Conservation (phyloP, 768 basidiomycete species). For the Tephrocybe sp. region DNA sequence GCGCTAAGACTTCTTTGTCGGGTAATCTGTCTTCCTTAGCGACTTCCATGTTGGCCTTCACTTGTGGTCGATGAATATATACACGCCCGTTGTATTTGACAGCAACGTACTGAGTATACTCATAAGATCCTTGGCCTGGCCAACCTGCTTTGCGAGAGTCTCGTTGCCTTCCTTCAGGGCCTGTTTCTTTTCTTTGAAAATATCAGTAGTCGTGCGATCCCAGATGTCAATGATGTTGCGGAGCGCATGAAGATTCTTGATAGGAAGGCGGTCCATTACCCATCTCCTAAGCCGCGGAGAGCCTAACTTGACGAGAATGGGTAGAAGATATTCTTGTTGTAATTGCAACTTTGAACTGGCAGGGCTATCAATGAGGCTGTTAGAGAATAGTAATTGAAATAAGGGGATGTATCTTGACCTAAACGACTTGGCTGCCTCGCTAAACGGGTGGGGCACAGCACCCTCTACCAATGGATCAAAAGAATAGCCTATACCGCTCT, state of each 20-base stretch:
- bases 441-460: slow-evolving; percentile 28
- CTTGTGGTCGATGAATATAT: background rate
- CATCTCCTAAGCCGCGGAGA: slow-evolving; percentile 6
- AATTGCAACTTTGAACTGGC: background rate
- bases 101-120: slow-evolving; percentile 9
- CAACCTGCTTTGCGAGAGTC: slow-evolving; percentile 5
- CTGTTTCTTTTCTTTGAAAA: slow-evolving; percentile 10
- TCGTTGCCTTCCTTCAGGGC: slow-evolving; percentile 7
- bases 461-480: slow-evolving; percentile 39
- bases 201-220: slow-evolving; percentile 2
- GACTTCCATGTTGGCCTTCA: slow-evolving; percentile 11
- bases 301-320: slow-evolving; percentile 5
- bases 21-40: slow-evolving; percentile 7
- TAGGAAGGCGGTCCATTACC: slow-evolving; percentile 7
- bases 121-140: slow-evolving; percentile 8
- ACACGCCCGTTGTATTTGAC: background rate
- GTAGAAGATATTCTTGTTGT: slow-evolving; percentile 6
- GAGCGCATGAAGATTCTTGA: background rate
- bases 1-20: slow-evolving; percentile 10
- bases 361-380: background rate
- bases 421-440: slow-evolving; percentile 29
- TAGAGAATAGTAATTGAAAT: background rate
- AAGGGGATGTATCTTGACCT: slow-evolving; percentile 22
- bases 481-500: slow-evolving; percentile 45
- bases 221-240: slow-evolving; percentile 7